Percentiles rank a stretch among this genome's conserved stretches.
Conservation (phyloP, 2,329 filamentous ascomycete species). For the Epichloe sylvatica region DNA sequence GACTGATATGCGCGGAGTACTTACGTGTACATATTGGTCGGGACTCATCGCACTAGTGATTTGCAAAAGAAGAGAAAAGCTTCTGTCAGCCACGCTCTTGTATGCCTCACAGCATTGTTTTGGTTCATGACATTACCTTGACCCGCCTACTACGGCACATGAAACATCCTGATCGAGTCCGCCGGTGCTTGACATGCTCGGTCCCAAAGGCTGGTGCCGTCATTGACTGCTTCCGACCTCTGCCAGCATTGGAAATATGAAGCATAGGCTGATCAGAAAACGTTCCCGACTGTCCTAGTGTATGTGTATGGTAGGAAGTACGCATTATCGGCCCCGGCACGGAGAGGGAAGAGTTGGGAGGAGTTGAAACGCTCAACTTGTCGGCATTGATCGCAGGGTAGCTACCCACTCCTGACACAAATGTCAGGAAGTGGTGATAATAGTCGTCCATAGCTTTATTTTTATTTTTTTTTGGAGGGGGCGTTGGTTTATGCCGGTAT, state of each 20-base stretch:
- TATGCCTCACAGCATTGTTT: conserved; percentile 6
- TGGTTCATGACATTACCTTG: conserved; percentile 37
- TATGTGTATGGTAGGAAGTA: conserved; percentile 27
- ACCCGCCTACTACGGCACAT: conserved; percentile 83
- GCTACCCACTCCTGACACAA: conserved; percentile 32
- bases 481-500: conserved; percentile 1
- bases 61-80: neutral
- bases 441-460: conserved; percentile 36
- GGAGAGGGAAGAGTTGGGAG: conserved; percentile 18
- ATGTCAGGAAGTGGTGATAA: conserved; percentile 41
- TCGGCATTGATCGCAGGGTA: conserved; percentile 25
- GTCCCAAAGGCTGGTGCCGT: conserved; percentile 28
- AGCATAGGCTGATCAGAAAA: conserved; percentile 37
- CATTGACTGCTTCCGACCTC: conserved; percentile 36
- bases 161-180: conserved; percentile 85
- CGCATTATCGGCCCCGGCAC: conserved; percentile 21
- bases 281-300: conserved; percentile 34
- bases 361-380: conserved; percentile 25
- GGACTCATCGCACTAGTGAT: conserved; percentile 67
- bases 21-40: conserved; percentile 73
- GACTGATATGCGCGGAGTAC: conserved; percentile 9
- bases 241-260: conserved; percentile 32
- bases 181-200: conserved; percentile 76
- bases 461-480: neutral
- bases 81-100: conserved; percentile 14